Conservation (phyloP, 345 rosid species). For the Hypericum perforatum region DNA sequence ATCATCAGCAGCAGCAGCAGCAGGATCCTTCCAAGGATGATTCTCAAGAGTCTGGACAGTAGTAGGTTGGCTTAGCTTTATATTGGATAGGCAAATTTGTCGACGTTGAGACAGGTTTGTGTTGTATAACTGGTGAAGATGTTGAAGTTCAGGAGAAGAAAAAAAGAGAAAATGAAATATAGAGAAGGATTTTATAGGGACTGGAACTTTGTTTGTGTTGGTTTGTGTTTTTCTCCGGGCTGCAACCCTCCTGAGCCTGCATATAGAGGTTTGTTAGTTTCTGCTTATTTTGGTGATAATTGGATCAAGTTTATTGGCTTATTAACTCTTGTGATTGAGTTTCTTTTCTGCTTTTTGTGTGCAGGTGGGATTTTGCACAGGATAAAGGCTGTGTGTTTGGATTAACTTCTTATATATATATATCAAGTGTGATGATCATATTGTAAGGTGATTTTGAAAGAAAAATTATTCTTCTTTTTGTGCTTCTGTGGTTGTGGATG, state of each 20-base stretch:
- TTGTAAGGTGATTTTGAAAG: constrained; percentile 28
- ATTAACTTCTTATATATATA: constrained; percentile 39
- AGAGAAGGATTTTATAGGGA: constrained; percentile 29
- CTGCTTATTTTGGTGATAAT: not conserved
- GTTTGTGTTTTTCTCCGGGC: constrained; percentile 1
- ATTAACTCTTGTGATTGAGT: constrained; percentile 12
- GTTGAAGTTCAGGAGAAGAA: constrained; percentile 10
- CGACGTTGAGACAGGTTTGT: constrained; percentile 27
- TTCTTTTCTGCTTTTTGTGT: constrained; percentile 28
- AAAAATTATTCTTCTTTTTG: constrained; percentile 13
- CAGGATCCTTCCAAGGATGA: constrained; percentile 61
- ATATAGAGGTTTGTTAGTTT: constrained; percentile 28
- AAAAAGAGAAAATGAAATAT: constrained; percentile 14
- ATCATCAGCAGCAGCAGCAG: constrained; percentile 30
- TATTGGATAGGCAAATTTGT: constrained; percentile 20
- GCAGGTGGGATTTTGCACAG: constrained; percentile 62
- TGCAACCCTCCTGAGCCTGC: constrained; percentile 15
- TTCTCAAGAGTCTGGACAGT: constrained; percentile 85
- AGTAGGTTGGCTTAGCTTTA: constrained; percentile 9
- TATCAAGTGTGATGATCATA: constrained; percentile 49
- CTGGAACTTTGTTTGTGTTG: constrained; percentile 37
- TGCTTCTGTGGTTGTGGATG: constrained; percentile 35
- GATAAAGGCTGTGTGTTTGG: constrained; percentile 31
- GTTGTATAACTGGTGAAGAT: constrained; percentile 34
- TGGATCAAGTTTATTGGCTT: not conserved